phyloP scores from a whole-genome alignment of 345 rosid species.

The Excoecaria agallocha region DNA sequence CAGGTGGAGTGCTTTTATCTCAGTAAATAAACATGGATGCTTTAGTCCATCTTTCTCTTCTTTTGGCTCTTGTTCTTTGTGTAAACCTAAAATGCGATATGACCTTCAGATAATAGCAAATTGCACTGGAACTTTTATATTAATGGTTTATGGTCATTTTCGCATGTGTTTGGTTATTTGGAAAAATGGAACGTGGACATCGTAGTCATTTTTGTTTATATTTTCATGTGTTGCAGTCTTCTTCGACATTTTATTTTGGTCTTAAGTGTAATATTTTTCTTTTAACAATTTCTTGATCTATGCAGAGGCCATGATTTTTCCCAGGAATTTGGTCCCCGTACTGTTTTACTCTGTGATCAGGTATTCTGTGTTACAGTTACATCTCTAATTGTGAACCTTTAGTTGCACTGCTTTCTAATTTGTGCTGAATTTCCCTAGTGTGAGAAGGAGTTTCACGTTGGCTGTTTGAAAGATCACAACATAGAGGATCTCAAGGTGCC shows the following conservation, averaged over 20 bases:
- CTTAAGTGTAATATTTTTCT: neutral
- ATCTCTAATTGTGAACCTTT: neutral
- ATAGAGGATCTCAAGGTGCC: constrained; percentile 78
- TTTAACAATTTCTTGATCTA: constrained; percentile 5
- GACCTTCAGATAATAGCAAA: neutral
- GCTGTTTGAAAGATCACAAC: constrained; percentile 78
- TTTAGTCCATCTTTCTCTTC: neutral
- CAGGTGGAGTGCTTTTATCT: constrained; percentile 50
- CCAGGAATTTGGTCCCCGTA: constrained; percentile 72
- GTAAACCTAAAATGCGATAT: neutral
- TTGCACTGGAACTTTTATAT: neutral
- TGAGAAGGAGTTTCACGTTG: constrained; percentile 92
- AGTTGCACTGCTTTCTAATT: neutral
- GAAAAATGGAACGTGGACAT: too few species aligned
- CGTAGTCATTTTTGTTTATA: too few species aligned
- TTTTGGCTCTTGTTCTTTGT: neutral
- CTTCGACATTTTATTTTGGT: too few species aligned
- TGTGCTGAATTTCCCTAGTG: constrained; percentile 38
- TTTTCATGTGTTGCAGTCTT: too few species aligned
- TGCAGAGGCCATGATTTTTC: constrained; percentile 74
- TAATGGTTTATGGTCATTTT: neutral
- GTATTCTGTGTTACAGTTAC: constrained; percentile 34
- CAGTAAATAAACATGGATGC: neutral
- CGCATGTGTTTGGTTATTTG: neutral
- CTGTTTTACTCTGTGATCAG: constrained; percentile 94